Percentiles rank a stretch among this genome's conserved stretches.
Conservation (phyloP, 139 green algal genomes). For the Desmodesmus armatus region DNA sequence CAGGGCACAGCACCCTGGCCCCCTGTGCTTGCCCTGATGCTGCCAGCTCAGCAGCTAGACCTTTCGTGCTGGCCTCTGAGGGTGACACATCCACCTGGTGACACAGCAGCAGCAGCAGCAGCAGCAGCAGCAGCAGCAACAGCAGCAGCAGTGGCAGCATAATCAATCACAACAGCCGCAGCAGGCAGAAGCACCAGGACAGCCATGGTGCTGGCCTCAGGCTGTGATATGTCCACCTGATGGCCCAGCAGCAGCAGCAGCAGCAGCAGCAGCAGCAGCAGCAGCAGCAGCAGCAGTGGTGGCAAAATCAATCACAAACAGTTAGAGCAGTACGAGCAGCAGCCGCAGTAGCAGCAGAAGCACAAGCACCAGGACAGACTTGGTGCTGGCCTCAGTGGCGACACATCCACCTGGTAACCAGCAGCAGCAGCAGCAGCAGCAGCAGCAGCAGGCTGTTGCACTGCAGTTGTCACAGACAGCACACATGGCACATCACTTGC, state of each 20-base stretch:
- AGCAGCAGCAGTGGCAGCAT: background rate
- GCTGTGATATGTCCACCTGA: too few species aligned
- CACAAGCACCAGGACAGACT: background rate
- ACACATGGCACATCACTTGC: too few species aligned
- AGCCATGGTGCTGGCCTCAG: too few species aligned
- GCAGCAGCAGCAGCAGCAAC: background rate
- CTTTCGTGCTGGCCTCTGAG: conserved; percentile 71
- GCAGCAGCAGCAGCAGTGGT: background rate
- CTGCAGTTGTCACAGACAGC: too few species aligned
- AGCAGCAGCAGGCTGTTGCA: background rate
- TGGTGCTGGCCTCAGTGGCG: too few species aligned
- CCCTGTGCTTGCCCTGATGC: conserved; percentile 50
- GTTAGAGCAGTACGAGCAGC: background rate
- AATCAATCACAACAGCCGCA: too few species aligned
- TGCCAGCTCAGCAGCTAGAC: conserved; percentile 73
- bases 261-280: background rate
- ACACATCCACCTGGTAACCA: too few species aligned
- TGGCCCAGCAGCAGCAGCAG: background rate
- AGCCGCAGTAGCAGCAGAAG: background rate
- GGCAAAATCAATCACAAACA: background rate
- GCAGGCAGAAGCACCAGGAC: too few species aligned
- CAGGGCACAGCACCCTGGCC: conserved; percentile 72
- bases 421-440: conserved; percentile 21
- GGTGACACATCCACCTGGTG: conserved; percentile 55
- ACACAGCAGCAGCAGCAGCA: background rate